These are phyloP conservation scores for Cetradonia linearis DNA, from an alignment of 495 filamentous ascomycete genomes.

Conservation along the genomic window DNA sequence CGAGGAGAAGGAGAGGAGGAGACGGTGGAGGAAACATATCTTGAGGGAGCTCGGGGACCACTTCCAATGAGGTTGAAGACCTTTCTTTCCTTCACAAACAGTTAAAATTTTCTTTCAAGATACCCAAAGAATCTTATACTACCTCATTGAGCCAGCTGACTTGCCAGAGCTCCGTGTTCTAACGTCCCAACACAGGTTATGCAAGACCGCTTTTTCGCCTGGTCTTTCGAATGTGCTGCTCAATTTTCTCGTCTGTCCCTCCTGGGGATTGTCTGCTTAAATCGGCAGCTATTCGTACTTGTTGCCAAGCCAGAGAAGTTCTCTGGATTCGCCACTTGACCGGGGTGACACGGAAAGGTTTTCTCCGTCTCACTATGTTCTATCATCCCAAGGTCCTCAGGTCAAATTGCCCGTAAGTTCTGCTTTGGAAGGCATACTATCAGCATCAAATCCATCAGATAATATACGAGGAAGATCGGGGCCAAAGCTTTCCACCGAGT, in stretches of 20 bases:
- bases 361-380: not conserved
- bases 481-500: no score
- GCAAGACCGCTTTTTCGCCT: not conserved
- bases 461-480: no score
- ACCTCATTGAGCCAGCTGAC: not conserved
- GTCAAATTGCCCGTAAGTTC: not conserved
- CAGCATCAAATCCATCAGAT: not conserved
- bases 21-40: constrained; percentile 34
- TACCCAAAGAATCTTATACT: not conserved
- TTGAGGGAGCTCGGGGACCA: constrained; percentile 33
- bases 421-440: no score
- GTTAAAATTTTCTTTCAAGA: not conserved
- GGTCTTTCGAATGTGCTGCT: not conserved
- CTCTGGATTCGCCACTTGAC: no score
- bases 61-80: constrained; percentile 22
- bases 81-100: not conserved
- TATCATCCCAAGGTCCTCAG: not conserved
- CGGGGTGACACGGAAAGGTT: no score
- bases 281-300: not conserved
- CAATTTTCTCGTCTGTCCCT: not conserved
- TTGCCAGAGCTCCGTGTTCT: not conserved
- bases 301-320: not conserved
- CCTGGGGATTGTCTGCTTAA: not conserved
- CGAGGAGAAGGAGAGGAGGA: constrained; percentile 36
- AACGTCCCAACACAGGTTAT: not conserved